Percentiles rank a stretch among this genome's conserved stretches.
Evolutionary conservation across 1,139 yeast genomes (phyloP).

Genomic region (Sugiyamaella japonica): DNA sequence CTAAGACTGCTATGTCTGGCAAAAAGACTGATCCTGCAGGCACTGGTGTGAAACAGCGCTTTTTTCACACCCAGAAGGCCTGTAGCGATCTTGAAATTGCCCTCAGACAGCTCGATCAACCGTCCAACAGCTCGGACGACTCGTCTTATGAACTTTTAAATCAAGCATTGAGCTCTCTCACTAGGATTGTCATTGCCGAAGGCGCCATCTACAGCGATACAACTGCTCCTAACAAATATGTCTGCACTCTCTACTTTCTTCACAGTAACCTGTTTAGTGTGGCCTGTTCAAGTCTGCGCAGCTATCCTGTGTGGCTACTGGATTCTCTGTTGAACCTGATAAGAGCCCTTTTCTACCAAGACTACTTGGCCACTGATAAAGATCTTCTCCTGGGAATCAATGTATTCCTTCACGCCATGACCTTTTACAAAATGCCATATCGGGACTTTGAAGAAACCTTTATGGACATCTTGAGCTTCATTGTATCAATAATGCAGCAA

Average conservation of each 20-base stretch:
- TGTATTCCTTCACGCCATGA: conserved; percentile 26
- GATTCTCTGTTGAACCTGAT: conserved; percentile 24
- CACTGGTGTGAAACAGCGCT: conserved; percentile 20
- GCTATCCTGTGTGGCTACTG: conserved; percentile 21
- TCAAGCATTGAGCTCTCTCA: conserved; percentile 12
- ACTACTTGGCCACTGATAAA: conserved; percentile 22
- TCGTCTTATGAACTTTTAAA: conserved; percentile 11
- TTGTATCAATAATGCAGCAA: conserved; percentile 29
- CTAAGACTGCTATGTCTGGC: not conserved
- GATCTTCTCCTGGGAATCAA: conserved; percentile 25
- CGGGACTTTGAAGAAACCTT: conserved; percentile 24
- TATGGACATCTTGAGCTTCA: conserved; percentile 25
- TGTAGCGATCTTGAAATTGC: conserved; percentile 21
- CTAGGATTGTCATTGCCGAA: conserved; percentile 20
- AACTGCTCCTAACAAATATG: conserved; percentile 9
- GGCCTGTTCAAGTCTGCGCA: conserved; percentile 23
- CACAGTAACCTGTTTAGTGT: conserved; percentile 23
- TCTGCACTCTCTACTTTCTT: conserved; percentile 27
- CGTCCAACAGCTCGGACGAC: not conserved
- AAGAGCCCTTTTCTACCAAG: conserved; percentile 24
- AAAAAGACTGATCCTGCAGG: not conserved
- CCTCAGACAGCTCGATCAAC: not conserved
- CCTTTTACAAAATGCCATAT: conserved; percentile 18
- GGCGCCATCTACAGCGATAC: not conserved
- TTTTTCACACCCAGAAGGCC: conserved; percentile 26